phyloP scores from a whole-genome alignment of 805 yeast genomes.

The Lipomyces yamadae region DNA sequence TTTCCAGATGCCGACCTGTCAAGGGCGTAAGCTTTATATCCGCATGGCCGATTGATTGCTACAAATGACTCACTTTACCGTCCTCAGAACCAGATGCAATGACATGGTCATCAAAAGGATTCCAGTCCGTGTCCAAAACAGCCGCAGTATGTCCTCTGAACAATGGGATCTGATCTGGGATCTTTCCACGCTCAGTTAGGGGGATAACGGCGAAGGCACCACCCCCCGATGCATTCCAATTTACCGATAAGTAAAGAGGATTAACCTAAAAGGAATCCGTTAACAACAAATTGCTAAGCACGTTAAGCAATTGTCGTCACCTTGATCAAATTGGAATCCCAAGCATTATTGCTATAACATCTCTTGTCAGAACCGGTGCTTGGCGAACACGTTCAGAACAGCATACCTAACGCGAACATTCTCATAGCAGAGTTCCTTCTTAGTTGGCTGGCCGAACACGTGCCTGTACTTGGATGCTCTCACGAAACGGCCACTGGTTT shows the following conservation, averaged over 20 bases:
- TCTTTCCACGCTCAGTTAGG: constrained; percentile 80
- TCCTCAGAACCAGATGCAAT: constrained; percentile 84
- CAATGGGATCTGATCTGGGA: constrained; percentile 90
- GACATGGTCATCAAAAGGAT: constrained; percentile 80
- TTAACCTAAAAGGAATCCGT: constrained; percentile 53
- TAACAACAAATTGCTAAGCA: constrained; percentile 6
- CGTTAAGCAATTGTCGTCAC: constrained; percentile 36
- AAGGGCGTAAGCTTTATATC: background rate
- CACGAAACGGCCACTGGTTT: constrained; percentile 65
- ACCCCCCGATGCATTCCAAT: constrained; percentile 95
- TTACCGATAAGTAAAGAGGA: constrained; percentile 82
- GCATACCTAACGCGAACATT: constrained; percentile 53
- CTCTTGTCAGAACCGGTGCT: background rate
- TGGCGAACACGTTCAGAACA: background rate
- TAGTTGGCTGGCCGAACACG: constrained; percentile 87
- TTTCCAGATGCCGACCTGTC: constrained; percentile 75
- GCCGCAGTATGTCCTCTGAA: constrained; percentile 96
- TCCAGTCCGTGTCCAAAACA: constrained; percentile 93
- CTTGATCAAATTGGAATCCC: constrained; percentile 91
- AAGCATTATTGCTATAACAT: constrained; percentile 80
- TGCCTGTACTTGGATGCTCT: constrained; percentile 97
- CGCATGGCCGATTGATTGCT: constrained; percentile 42
- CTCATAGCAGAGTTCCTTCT: constrained; percentile 73
- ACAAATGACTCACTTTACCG: constrained; percentile 53
- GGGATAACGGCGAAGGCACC: constrained; percentile 98